Conservation (phyloP, 495 filamentous ascomycete genomes). For the Tuber borchii region DNA sequence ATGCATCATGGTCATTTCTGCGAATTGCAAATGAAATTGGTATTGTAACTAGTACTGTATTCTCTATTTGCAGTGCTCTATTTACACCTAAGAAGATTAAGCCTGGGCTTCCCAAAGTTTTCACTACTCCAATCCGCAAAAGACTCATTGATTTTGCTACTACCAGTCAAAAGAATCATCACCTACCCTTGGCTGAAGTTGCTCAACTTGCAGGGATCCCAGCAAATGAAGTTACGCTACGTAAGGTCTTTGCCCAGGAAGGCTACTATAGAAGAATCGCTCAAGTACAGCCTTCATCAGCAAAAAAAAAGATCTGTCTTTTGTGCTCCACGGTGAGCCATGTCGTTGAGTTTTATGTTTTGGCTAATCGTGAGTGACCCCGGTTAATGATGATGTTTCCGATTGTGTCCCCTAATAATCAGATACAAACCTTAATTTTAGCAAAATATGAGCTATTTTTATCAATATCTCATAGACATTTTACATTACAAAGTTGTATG, state of each 20-base stretch:
- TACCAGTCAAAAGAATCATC: not conserved
- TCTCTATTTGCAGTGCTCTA: not conserved
- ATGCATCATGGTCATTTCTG: not conserved
- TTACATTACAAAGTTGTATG: too few species aligned
- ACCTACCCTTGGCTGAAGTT: not conserved
- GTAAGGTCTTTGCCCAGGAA: not conserved
- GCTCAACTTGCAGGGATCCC: not conserved
- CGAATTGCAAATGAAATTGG: not conserved
- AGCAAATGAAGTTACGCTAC: not conserved
- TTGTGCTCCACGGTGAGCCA: too few species aligned
- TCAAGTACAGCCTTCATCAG: accelerated
- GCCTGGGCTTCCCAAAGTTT: not conserved
- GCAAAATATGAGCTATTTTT: too few species aligned
- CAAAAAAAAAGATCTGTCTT: too few species aligned
- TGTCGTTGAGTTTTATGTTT: too few species aligned
- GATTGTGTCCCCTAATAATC: too few species aligned
- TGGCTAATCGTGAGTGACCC: too few species aligned
- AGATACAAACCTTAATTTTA: too few species aligned
- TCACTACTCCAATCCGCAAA: not conserved
- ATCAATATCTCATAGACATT: too few species aligned
- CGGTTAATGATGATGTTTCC: too few species aligned
- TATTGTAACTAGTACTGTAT: not conserved
- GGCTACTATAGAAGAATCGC: not conserved
- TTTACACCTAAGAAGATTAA: not conserved
- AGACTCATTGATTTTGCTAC: not conserved